These are phyloP conservation scores for Blepharisma undulans DNA, from an alignment of 169 alveolate genomes.

Conservation along the genomic window DNA sequence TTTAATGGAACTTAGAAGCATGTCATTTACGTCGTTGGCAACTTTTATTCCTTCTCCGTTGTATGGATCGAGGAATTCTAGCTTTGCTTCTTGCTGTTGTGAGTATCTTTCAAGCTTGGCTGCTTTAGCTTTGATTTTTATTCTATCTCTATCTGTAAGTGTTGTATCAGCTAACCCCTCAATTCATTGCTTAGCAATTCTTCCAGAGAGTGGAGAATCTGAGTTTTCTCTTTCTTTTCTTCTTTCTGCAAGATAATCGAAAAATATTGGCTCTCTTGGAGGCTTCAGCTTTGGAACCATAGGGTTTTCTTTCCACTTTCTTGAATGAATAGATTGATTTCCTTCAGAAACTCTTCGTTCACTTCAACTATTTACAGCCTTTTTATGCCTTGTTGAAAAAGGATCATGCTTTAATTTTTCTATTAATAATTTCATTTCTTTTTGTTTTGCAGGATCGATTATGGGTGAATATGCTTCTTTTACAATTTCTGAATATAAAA, in stretches of 20 bases:
- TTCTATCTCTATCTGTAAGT: neutral
- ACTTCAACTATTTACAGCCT: neutral
- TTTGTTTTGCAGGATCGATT: neutral
- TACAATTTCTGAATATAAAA: neutral
- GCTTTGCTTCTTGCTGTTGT: neutral
- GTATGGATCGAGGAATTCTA: neutral
- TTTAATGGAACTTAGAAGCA: neutral
- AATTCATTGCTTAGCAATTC: neutral
- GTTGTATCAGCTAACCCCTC: neutral
- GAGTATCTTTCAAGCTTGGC: neutral
- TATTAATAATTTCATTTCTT: constrained; percentile 7
- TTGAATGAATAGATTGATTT: neutral
- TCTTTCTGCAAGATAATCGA: constrained; percentile 35
- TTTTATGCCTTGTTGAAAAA: neutral
- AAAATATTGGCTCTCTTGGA: constrained; percentile 9
- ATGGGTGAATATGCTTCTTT: constrained; percentile 4
- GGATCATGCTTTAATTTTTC: constrained; percentile 1
- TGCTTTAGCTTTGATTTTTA: neutral
- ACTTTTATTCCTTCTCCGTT: neutral
- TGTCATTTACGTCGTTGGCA: neutral
- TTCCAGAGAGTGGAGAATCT: neutral
- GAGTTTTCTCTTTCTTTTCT: constrained; percentile 33
- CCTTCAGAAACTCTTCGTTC: neutral
- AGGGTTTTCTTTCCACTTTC: neutral
- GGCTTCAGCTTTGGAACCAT: constrained; percentile 11